phyloP scores from a whole-genome alignment of 2,329 filamentous ascomycete genomes.

The Spiromastix sp. region DNA sequence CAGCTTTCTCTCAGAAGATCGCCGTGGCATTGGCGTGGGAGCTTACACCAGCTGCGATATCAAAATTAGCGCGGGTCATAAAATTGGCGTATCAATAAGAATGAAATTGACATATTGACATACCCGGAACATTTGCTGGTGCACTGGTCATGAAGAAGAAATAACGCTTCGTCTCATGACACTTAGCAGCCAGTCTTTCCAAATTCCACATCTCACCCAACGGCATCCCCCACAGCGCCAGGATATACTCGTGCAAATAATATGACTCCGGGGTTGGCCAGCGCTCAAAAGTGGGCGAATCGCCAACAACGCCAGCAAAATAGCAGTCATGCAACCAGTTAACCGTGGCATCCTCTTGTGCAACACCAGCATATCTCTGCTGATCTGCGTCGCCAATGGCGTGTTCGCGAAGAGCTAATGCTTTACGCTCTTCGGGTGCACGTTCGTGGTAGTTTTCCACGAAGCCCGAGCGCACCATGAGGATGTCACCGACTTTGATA shows the following conservation, averaged over 20 bases:
- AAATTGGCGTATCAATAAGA: neutral
- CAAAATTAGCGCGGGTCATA: too few species aligned
- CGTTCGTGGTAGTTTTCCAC: constrained; percentile 47
- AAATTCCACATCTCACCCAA: constrained; percentile 38
- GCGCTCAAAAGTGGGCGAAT: constrained; percentile 54
- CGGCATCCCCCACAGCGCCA: constrained; percentile 36
- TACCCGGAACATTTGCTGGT: constrained; percentile 31
- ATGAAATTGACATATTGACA: constrained; percentile 12
- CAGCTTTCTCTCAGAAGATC: constrained; percentile 18
- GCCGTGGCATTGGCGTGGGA: constrained; percentile 21
- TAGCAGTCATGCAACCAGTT: constrained; percentile 61
- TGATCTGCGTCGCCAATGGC: constrained; percentile 24
- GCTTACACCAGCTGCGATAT: constrained; percentile 15
- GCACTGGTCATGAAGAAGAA: constrained; percentile 34
- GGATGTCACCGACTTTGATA: constrained; percentile 52
- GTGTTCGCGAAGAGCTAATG: constrained; percentile 21
- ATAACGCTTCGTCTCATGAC: constrained; percentile 27
- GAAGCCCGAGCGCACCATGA: constrained; percentile 55
- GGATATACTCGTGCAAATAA: constrained; percentile 30
- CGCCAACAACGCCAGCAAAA: constrained; percentile 56
- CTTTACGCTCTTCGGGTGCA: constrained; percentile 21
- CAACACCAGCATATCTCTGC: constrained; percentile 39
- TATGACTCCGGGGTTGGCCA: constrained; percentile 40
- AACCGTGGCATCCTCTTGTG: constrained; percentile 45
- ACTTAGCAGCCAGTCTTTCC: constrained; percentile 25